Conservation (phyloP, 768 basidiomycete species). For the Podaxis carcinomalis region DNA sequence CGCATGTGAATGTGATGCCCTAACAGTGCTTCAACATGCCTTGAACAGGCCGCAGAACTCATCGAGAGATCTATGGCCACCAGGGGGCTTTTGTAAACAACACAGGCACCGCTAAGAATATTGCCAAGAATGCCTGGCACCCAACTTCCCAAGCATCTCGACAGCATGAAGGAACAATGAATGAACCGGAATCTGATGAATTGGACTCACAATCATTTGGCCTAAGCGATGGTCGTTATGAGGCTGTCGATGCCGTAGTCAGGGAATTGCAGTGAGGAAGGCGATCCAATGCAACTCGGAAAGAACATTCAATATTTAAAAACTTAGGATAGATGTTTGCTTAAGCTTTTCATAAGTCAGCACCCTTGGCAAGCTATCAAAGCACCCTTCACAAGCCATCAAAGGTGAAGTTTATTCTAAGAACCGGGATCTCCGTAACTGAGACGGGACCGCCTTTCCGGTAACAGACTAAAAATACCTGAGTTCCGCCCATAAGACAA, state of each 20-base stretch:
- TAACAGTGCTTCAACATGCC: neutral
- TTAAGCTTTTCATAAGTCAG: neutral
- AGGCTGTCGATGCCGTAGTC: neutral
- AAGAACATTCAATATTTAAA: neutral
- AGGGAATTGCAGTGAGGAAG: neutral
- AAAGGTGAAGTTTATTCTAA: neutral
- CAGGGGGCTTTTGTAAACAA: neutral
- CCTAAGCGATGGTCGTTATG: neutral
- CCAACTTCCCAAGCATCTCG: neutral
- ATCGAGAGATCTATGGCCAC: neutral
- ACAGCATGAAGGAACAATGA: neutral
- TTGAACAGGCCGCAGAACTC: neutral
- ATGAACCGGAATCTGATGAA: neutral
- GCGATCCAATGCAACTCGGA: neutral
- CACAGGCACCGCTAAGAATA: neutral
- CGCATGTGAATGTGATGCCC: neutral
- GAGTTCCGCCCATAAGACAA: neutral
- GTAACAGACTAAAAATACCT: neutral
- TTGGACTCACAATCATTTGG: neutral
- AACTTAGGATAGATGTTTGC: neutral
- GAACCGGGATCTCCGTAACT: neutral
- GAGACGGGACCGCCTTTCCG: neutral
- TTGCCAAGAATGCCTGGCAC: neutral
- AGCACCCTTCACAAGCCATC: neutral
- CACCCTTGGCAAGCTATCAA: neutral